A percentile compares a stretch with the other conserved stretches of the same genome.
phyloP scores from a whole-genome alignment of 2,329 filamentous ascomycete genomes.

The Lasiodiplodia sp. region DNA sequence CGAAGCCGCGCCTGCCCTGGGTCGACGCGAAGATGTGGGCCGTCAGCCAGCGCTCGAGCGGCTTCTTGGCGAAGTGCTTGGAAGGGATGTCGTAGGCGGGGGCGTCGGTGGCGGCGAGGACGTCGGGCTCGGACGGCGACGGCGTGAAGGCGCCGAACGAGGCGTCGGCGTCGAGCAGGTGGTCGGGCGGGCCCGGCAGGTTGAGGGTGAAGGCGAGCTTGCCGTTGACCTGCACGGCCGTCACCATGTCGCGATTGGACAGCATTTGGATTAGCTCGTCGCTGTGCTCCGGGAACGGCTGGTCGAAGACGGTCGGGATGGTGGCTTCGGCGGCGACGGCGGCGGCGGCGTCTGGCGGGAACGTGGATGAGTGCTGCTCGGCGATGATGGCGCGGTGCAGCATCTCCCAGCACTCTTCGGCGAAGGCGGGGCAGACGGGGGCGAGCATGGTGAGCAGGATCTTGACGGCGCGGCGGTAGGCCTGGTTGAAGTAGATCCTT shows the following conservation, averaged over 20 bases:
- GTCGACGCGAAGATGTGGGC: slow-evolving; percentile 66
- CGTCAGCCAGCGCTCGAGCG: slow-evolving; percentile 67
- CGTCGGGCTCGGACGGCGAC: not conserved
- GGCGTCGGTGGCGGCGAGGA: not conserved
- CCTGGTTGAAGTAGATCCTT: slow-evolving; percentile 58
- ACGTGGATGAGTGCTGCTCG: slow-evolving; percentile 27
- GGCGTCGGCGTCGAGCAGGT: slow-evolving; percentile 77
- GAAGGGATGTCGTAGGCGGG: not conserved
- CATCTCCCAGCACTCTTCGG: slow-evolving; percentile 80
- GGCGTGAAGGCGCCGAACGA: slow-evolving; percentile 54
- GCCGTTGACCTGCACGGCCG: slow-evolving; percentile 82
- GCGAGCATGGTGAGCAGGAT: slow-evolving; percentile 75
- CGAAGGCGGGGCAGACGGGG: slow-evolving; percentile 79
- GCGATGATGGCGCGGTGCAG: slow-evolving; percentile 52
- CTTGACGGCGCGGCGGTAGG: slow-evolving; percentile 40
- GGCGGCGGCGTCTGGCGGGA: slow-evolving; percentile 27
- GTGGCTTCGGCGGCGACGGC: slow-evolving; percentile 25
- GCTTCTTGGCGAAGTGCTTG: slow-evolving; percentile 42
- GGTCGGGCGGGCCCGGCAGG: slow-evolving; percentile 35
- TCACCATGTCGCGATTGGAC: slow-evolving; percentile 59
- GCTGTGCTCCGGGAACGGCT: slow-evolving; percentile 63
- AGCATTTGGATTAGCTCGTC: slow-evolving; percentile 61
- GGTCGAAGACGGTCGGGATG: slow-evolving; percentile 50
- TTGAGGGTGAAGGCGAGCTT: slow-evolving; percentile 70
- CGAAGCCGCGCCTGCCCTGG: slow-evolving; percentile 66